Base-by-base conservation (phyloP, 2,329 filamentous ascomycete species). In the Leptographium radiaticola region DNA sequence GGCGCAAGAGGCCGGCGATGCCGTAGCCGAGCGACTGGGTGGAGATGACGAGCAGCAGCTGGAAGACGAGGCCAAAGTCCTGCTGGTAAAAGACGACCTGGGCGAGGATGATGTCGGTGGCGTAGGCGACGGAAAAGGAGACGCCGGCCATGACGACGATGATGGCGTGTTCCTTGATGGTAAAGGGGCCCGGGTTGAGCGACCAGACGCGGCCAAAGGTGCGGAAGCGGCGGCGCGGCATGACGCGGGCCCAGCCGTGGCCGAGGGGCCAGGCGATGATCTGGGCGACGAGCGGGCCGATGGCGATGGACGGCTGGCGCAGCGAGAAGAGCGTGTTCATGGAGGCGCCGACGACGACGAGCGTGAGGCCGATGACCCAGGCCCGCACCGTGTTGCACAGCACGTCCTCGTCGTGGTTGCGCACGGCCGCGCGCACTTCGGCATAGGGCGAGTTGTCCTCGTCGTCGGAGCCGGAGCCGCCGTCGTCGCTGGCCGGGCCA, bases 61-160 rank as follows among this genome's bases (percentile, higher is more conserved):
- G 81, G 62, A 84, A 88, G 1, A 71, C 58, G 58, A 85, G 72
- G 20, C 83, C 83, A 61, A 86, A 86, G 55, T 82, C 71, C 60
- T 86, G 77, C 63, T 83, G 80, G 64, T 89, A 89, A 61, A 87
- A 88, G 16, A 83, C 75, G 18, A 80, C 69, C 66, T 87, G 84
- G 0, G 84, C 84, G 2, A 87, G 71, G 46, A 89, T 77, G 34
- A 87, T 83, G 59, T 89, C 85, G 1, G 84, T 88, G 1, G 84
- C 83, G 60, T 89, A 89, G 4, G 84, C 82, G 7, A 76, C 80
- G 50, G 71, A 82, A 59, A 87, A 86, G 6, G 83, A 81, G 7
- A 86, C 82, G 62, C 84, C 80, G 16, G 86, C 83, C 80, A 84
- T 84, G 59, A 84, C 78, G 18, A 81, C 78, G 54, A 86, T 84